A percentile compares a stretch with the other conserved stretches of the same genome.
These are phyloP conservation scores for Hymenoscyphus albidus DNA, from an alignment of 2,329 filamentous ascomycete species.

Conservation along the genomic window DNA sequence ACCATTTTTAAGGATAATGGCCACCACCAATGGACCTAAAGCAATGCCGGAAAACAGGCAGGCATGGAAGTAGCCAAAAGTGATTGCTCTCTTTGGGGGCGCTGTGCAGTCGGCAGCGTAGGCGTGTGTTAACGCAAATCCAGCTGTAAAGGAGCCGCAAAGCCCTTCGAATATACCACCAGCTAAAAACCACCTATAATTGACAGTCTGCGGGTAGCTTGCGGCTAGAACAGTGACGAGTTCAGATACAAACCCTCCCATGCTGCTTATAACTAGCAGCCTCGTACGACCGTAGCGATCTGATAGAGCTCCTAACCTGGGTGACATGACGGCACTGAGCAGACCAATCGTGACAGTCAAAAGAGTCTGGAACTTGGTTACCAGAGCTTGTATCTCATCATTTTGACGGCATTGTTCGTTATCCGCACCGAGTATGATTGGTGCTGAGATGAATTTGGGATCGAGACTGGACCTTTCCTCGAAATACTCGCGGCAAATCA, in stretches of 20 bases:
- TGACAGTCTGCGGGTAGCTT: conserved; percentile 65
- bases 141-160: conserved; percentile 82
- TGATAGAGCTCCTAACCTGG: conserved; percentile 78
- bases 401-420: conserved; percentile 73
- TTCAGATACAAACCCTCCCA: conserved; percentile 72
- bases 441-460: conserved; percentile 56
- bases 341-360: conserved; percentile 71
- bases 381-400: conserved; percentile 71
- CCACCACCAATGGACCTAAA: conserved; percentile 76
- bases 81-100: conserved; percentile 72
- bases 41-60: conserved; percentile 88
- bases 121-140: conserved; percentile 71
- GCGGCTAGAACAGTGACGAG: conserved; percentile 74
- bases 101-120: conserved; percentile 88
- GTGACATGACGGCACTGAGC: conserved; percentile 75
- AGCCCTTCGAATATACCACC: conserved; percentile 78
- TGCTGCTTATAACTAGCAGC: conserved; percentile 68
- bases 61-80: conserved; percentile 86
- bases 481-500: conserved; percentile 83
- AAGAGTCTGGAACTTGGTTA: conserved; percentile 74
- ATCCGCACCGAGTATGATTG: conserved; percentile 62
- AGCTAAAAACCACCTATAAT: conserved; percentile 75
- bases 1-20: conserved; percentile 72
- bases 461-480: conserved; percentile 58
- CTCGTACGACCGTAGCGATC: conserved; percentile 79